A percentile compares a stretch with the other conserved stretches of the same genome.
Evolutionary conservation across 2,329 filamentous ascomycete species (phyloP).

Genomic region (Diaporthe sp.): DNA sequence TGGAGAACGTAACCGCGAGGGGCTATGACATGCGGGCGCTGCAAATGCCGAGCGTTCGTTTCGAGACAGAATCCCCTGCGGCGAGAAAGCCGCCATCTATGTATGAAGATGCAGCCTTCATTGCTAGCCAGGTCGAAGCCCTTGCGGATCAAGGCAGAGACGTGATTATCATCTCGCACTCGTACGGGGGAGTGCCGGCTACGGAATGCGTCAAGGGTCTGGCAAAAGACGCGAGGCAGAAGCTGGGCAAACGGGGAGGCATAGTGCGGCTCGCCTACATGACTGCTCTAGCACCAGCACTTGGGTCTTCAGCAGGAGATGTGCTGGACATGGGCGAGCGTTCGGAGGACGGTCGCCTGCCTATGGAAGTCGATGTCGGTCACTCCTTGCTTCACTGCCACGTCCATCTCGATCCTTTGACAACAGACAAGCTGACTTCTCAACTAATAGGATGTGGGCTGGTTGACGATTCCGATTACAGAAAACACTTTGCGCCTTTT

Average conservation of each 20-base stretch:
- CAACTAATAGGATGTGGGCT: not conserved
- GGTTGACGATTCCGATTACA: not conserved
- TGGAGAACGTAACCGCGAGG: not conserved
- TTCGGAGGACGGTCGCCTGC: not conserved
- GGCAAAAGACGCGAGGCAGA: not conserved
- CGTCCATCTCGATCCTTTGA: not conserved
- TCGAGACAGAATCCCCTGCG: not conserved
- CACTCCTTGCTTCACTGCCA: not conserved
- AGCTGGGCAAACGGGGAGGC: not conserved
- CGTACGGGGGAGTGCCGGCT: not conserved
- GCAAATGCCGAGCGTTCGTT: not conserved
- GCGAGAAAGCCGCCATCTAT: conserved; percentile 35
- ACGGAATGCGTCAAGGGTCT: not conserved
- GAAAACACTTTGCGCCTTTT: not conserved
- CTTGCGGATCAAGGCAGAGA: conserved; percentile 42
- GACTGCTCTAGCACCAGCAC: not conserved
- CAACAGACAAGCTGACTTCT: not conserved
- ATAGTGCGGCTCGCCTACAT: not conserved
- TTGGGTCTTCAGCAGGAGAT: not conserved
- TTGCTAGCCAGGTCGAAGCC: conserved; percentile 42
- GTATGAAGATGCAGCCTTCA: conserved; percentile 45
- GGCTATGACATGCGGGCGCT: not conserved
- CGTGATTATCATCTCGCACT: not conserved
- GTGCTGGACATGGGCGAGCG: not conserved
- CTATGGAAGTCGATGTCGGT: not conserved